Evolutionary conservation across 306 rosid genomes (phyloP), one percentile per base, ranked within the genome.

Genomic region (Gynostemma pentaphyllum): DNA sequence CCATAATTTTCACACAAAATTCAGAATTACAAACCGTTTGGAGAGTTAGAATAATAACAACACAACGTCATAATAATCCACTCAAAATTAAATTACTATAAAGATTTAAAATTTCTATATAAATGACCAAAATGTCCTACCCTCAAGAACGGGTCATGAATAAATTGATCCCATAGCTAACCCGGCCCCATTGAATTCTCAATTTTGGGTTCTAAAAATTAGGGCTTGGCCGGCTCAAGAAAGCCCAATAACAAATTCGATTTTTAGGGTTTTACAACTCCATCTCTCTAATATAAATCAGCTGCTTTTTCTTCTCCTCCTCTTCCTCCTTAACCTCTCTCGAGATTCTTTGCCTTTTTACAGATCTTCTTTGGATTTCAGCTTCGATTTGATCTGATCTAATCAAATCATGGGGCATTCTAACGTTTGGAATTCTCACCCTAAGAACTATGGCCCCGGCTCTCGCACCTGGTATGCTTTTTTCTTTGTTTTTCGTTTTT

Each of bases 351-450:
- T 21, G 64, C 64, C 64, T 6, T 45, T 11, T 0, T 9, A 4
- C 2, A 18, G 45, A 18, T 41, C 9, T 41, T 62, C 52, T 1
- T 19, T 16, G 7, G 59, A 34, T 29, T 50, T 8, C 34, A 16
- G 2, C 36, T 61, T 34, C 60, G 19, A 32, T n/a, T n/a, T n/a
- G n/a, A n/a, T n/a, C n/a, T n/a, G n/a, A 45, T 5, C 27, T 9
- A 37, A 12, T 49, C 34, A 46, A 68, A 64, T 7, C 78, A 90
- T 90, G 97, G 96, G 95, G 3, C 96, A 91, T 76, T 78, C 95
- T 8, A 87, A 87, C 57, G 91, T 85, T 2, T 87, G 97, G 97
- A 90, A 90, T 63, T 83, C 97, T 45, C 97, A 85, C 76, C 96
- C 97, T 1, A 85, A 91, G 83, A 87, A 16, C 70, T 91, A 91